Base-by-base conservation (phyloP, 192 early-diverging fungal species). In the Backusella australiensis region DNA sequence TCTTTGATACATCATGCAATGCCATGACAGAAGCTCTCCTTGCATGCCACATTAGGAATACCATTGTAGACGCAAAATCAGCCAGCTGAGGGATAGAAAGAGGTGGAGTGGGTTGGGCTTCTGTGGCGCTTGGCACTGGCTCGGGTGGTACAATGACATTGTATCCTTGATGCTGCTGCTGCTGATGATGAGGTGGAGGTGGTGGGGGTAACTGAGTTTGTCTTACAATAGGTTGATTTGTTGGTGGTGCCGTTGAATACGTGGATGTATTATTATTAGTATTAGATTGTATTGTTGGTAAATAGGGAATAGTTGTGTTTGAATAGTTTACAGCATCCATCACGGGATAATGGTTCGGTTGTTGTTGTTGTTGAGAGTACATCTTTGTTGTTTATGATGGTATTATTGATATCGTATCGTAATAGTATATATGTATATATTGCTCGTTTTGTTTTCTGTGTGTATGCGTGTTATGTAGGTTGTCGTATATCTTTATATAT, bases 41-140 rank as follows among this genome's bases (percentile, higher is more conserved):
- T 26, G 82, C 82, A 73, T 88, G 85, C 76, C 85, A 83, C 39
- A 90, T 69, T 36, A 83, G 84, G 68, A 83, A 87, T 29, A 88
- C 83, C 87, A 90, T 88, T 39, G 86, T 84, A 34, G 89, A 83
- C 2, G 85, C 87, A 76, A 90, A 90, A 36, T 88, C 86, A 23
- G 89, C 85, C 15, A 88, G 79, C 46, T 88, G 82, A 9, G 67
- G 9, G 6, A 69, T 41, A 15, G 66, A 69, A 4, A 79, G 35
- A 17, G 67, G 67, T 14, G 65, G n/a, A 34, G 73, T 52, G 11
- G 66, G 65, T 56, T 73, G 49, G 23, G 65, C 35, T 41, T 79
- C 78, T n/a, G 73, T 74, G 15, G 73, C 67, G 39, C 67, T 79
- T 11, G 78, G 78, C 29, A 75, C 29, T 26, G 78, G 72, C 32